Percentiles rank a stretch among this genome's conserved stretches.
Evolutionary conservation across 2,329 filamentous ascomycete genomes (phyloP).

Genomic region (Verticillium klebahnii): DNA sequence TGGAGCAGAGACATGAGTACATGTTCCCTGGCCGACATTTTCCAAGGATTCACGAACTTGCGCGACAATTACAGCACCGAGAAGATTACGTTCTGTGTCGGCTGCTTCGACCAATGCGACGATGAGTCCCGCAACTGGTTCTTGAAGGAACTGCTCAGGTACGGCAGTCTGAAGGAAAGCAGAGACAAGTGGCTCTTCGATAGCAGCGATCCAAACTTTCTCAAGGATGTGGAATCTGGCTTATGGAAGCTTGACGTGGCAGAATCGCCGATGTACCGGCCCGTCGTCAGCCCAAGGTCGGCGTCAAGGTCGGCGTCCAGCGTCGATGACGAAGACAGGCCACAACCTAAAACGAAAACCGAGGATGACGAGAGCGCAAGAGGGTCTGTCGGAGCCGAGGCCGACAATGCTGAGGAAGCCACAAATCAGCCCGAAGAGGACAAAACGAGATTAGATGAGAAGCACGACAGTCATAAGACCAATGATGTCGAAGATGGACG

Average conservation of each 20-base stretch:
- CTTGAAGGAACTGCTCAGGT: not conserved
- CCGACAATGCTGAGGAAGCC: no score
- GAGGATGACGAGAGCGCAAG: no score
- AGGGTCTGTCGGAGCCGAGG: no score
- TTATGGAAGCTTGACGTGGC: not conserved
- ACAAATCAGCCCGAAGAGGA: no score
- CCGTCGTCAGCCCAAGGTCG: not conserved
- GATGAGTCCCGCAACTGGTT: slow-evolving; percentile 1
- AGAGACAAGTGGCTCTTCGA: not conserved
- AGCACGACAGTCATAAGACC: not conserved
- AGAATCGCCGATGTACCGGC: not conserved
- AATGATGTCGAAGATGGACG: not conserved
- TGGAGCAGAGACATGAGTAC: not conserved
- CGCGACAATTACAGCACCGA: not conserved
- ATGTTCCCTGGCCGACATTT: not conserved
- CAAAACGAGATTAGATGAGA: no score
- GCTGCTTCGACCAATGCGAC: slow-evolving; percentile 3
- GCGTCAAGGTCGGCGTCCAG: no score
- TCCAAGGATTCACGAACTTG: not conserved
- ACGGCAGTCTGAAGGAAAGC: not conserved
- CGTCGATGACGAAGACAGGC: no score
- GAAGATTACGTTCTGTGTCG: not conserved
- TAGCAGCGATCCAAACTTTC: not conserved
- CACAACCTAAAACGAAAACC: no score
- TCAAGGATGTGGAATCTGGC: not conserved